A percentile compares a stretch with the other conserved stretches of the same genome.
Evolutionary conservation across 2,329 filamentous ascomycete species (phyloP).

Genomic region (Alternaria atra): DNA sequence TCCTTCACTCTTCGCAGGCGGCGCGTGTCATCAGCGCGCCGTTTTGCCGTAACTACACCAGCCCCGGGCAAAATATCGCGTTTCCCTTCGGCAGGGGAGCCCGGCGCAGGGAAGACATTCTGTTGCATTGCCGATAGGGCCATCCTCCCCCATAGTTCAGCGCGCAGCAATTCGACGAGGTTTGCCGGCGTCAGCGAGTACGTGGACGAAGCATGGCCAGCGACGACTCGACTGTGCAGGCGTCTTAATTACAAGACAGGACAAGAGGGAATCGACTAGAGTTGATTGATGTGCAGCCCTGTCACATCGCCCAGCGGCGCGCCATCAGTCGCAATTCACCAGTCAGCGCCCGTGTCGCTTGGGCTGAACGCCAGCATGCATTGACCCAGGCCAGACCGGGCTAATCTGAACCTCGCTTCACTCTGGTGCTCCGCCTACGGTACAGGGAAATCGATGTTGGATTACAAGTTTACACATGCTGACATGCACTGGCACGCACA

Average conservation of each 20-base stretch:
- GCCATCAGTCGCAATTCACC: conserved; percentile 37
- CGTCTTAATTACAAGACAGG: conserved; percentile 35
- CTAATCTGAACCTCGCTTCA: conserved; percentile 11
- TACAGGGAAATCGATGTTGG: neutral
- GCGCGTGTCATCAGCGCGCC: conserved; percentile 41
- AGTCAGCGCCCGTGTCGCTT: conserved; percentile 24
- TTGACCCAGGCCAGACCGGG: conserved; percentile 12
- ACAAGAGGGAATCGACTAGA: conserved; percentile 17
- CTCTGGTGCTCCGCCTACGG: conserved; percentile 12
- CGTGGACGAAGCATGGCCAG: conserved; percentile 31
- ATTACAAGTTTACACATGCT: neutral
- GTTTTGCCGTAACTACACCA: conserved; percentile 37
- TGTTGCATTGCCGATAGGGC: conserved; percentile 45
- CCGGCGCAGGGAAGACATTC: conserved; percentile 40
- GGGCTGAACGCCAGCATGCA: conserved; percentile 1
- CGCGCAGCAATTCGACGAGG: conserved; percentile 28
- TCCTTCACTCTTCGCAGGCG: conserved; percentile 50
- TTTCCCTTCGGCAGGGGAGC: conserved; percentile 37
- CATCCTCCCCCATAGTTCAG: conserved; percentile 48
- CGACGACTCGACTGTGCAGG: conserved; percentile 34
- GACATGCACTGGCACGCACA: conserved; percentile 1
- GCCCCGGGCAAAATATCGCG: conserved; percentile 35
- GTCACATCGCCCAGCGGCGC: conserved; percentile 29
- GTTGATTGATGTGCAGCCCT: conserved; percentile 37
- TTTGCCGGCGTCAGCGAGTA: conserved; percentile 26